A percentile compares a stretch with the other conserved stretches of the same genome.
These are phyloP conservation scores for Saccharomyces mikatae DNA, from an alignment of 805 yeast genomes.

Conservation along the genomic window DNA sequence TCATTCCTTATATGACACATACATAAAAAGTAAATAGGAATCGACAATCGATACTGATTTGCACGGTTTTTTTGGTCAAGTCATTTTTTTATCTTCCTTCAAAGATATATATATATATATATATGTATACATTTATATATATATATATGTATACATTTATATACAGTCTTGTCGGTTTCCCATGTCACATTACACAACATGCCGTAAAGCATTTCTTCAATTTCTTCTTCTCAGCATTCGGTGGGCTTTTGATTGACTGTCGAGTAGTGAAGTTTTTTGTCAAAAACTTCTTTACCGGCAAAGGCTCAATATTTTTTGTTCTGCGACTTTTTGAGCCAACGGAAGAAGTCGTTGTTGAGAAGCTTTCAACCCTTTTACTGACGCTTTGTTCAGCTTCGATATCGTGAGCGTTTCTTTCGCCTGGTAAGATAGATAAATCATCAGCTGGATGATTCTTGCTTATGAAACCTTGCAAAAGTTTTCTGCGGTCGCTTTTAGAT, in stretches of 20 bases:
- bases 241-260: neutral
- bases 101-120: too few species aligned
- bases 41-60: too few species aligned
- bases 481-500: constrained; percentile 5
- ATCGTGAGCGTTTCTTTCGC: neutral
- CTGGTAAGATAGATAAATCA: neutral
- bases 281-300: neutral
- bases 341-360: neutral
- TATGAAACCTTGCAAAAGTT: neutral
- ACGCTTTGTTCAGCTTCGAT: neutral
- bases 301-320: neutral
- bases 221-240: neutral
- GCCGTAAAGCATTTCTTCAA: neutral
- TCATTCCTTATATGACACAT: too few species aligned
- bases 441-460: neutral
- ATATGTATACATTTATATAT: too few species aligned
- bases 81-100: too few species aligned
- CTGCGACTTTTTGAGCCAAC: neutral
- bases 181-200: neutral
- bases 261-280: neutral
- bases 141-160: too few species aligned
- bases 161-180: neutral
- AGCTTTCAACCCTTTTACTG: neutral
- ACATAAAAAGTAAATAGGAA: too few species aligned
- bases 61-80: too few species aligned